phyloP scores from a whole-genome alignment of 2,329 filamentous ascomycete genomes.

The Colletotrichum melonis region DNA sequence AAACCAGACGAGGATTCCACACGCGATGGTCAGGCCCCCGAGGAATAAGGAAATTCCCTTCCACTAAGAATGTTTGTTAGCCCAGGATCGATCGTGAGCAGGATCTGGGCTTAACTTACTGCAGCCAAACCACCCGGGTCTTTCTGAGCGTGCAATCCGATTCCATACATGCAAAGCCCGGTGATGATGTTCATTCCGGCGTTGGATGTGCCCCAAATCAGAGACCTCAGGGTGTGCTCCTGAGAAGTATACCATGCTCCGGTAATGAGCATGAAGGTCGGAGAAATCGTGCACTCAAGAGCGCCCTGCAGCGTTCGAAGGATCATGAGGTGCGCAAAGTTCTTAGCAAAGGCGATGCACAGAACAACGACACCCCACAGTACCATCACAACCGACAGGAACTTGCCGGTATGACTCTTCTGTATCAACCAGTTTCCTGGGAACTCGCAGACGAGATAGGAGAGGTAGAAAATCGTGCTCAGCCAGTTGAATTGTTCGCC shows the following conservation, averaged over 20 bases:
- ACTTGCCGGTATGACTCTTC: conserved; percentile 44
- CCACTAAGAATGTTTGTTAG: conserved; percentile 33
- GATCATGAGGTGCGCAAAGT: conserved; percentile 44
- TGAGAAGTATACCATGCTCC: conserved; percentile 46
- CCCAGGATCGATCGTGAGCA: neutral
- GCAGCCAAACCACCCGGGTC: conserved; percentile 39
- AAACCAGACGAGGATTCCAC: conserved; percentile 40
- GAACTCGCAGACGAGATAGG: conserved; percentile 43
- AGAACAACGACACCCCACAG: conserved; percentile 45
- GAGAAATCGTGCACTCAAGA: conserved; percentile 44
- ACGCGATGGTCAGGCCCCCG: conserved; percentile 41
- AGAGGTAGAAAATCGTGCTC: conserved; percentile 44
- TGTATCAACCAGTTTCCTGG: conserved; percentile 40
- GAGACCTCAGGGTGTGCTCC: conserved; percentile 44
- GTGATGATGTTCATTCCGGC: conserved; percentile 46
- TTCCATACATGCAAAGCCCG: conserved; percentile 43
- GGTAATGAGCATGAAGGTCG: conserved; percentile 46
- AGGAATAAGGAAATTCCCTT: conserved; percentile 45
- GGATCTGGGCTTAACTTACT: conserved; percentile 1
- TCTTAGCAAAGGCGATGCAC: conserved; percentile 43
- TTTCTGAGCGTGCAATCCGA: conserved; percentile 39
- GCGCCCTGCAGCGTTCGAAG: conserved; percentile 44
- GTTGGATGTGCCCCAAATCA: conserved; percentile 47
- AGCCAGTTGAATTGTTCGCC: conserved; percentile 46
- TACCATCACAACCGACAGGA: conserved; percentile 48